phyloP scores from a whole-genome alignment of 2,329 filamentous ascomycete genomes.

The Atkinsonella texensis region DNA sequence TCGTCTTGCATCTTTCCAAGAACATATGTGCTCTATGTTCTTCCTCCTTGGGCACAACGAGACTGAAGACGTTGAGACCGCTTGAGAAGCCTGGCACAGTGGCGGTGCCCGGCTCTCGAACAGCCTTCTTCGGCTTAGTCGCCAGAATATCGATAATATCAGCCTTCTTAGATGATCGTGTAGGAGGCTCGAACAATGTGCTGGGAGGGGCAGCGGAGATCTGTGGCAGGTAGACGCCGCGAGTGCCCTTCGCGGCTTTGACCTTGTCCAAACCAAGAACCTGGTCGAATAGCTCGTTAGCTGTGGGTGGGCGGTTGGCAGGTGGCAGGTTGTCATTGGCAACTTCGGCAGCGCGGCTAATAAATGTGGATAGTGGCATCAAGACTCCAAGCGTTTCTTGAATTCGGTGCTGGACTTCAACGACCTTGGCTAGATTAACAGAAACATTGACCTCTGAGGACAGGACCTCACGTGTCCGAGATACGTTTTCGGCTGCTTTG shows the following conservation, averaged over 20 bases:
- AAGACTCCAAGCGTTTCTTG: conserved; percentile 66
- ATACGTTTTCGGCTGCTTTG: conserved; percentile 25
- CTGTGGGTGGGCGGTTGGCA: conserved; percentile 46
- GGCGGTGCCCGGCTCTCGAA: conserved; percentile 14
- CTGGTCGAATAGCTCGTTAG: conserved; percentile 80
- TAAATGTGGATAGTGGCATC: conserved; percentile 75
- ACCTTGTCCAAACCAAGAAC: conserved; percentile 57
- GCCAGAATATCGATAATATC: conserved; percentile 78
- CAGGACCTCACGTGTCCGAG: conserved; percentile 31
- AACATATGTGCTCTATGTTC: conserved; percentile 73
- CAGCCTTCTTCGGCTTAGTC: conserved; percentile 12
- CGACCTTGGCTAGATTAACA: conserved; percentile 66
- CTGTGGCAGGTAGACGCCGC: conserved; percentile 60
- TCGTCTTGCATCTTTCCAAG: conserved; percentile 72
- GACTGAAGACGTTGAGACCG: conserved; percentile 66
- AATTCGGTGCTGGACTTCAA: conserved; percentile 71
- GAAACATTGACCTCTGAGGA: conserved; percentile 55
- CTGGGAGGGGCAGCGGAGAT: conserved; percentile 46
- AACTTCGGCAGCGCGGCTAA: conserved; percentile 70
- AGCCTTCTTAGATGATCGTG: conserved; percentile 22
- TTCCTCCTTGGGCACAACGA: conserved; percentile 69
- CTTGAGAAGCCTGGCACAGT: conserved; percentile 35
- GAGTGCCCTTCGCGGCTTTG: conserved; percentile 35
- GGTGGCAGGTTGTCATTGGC: conserved; percentile 81
- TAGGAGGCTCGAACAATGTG: conserved; percentile 22